These are phyloP conservation scores for Citrus hindsii DNA, from an alignment of 345 rosid species.

Conservation along the genomic window DNA sequence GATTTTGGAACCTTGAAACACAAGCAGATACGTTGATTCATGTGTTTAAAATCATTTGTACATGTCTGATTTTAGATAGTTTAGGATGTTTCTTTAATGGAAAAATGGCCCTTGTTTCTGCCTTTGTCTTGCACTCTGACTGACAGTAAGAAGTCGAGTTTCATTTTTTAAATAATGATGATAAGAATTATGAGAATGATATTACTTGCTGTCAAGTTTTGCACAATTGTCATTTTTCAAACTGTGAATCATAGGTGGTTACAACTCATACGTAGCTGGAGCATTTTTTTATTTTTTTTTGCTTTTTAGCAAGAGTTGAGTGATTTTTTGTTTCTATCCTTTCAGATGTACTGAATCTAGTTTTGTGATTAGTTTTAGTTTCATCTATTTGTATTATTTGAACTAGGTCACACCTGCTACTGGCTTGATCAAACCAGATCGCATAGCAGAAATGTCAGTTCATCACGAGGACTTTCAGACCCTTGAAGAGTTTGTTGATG, in stretches of 20 bases:
- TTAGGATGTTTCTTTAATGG: not conserved
- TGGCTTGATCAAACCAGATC: conserved; percentile 58
- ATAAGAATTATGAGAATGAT: not conserved
- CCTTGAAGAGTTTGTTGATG: conserved; percentile 63
- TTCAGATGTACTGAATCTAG: not conserved
- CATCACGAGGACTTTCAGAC: conserved; percentile 65
- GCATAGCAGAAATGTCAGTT: conserved; percentile 45
- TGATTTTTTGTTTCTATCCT: not conserved
- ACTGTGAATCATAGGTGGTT: not conserved
- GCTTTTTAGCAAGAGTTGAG: too few relatives aligned
- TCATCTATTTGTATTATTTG: not conserved
- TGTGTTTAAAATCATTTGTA: not conserved
- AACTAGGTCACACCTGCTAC: conserved; percentile 63
- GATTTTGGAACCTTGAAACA: not conserved
- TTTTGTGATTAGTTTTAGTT: not conserved
- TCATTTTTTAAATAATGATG: not conserved
- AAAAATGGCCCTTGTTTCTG: not conserved
- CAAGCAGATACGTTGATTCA: not conserved
- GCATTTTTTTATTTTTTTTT: not conserved
- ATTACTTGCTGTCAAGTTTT: not conserved
- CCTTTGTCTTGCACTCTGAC: not conserved
- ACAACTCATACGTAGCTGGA: not conserved
- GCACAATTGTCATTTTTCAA: not conserved
- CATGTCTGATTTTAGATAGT: not conserved
- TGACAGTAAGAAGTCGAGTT: not conserved